Evolutionary conservation across 2,329 filamentous ascomycete species (phyloP).

Genomic region (Hypoxylon rubiginosum): DNA sequence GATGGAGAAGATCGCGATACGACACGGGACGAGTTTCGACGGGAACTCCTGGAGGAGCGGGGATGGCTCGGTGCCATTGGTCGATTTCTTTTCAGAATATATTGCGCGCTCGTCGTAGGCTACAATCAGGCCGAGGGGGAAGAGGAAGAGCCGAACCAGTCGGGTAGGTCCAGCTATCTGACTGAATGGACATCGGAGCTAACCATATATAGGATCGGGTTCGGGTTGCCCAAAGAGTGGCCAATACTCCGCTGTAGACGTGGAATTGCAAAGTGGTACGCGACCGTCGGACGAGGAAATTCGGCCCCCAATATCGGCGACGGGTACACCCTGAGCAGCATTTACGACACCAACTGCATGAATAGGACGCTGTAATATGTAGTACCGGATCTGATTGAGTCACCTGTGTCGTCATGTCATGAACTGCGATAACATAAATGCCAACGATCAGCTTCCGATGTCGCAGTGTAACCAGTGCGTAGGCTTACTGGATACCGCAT

Average conservation of each 20-base stretch:
- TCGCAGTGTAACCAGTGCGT: not conserved
- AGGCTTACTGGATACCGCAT: not conserved
- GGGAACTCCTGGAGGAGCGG: slow-evolving; percentile 12
- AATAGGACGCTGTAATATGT: not conserved
- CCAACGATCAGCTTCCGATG: not conserved
- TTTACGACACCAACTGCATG: slow-evolving; percentile 1
- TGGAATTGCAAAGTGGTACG: slow-evolving; percentile 17
- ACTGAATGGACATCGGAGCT: not conserved
- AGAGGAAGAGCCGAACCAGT: slow-evolving; percentile 10
- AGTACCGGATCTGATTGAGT: not conserved
- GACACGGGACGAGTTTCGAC: slow-evolving; percentile 6
- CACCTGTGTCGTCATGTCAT: slow-evolving; percentile 3
- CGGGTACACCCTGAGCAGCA: not conserved
- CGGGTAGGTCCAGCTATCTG: slow-evolving; percentile 7
- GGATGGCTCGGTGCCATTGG: slow-evolving; percentile 23
- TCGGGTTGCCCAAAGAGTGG: slow-evolving; percentile 14
- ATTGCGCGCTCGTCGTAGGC: slow-evolving; percentile 13
- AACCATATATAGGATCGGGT: slow-evolving; percentile 2
- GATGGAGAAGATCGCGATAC: not conserved
- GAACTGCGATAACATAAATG: not conserved
- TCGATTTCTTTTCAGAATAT: slow-evolving; percentile 23
- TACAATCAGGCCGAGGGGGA: slow-evolving; percentile 10
- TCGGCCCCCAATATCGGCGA: not conserved
- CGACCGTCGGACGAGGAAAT: slow-evolving; percentile 5
- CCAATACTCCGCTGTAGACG: slow-evolving; percentile 5